Evolutionary conservation across 371 early-diverging fungal species (phyloP), one percentile per base, ranked within the genome.

Genomic region (Haplosporangium sp.): DNA sequence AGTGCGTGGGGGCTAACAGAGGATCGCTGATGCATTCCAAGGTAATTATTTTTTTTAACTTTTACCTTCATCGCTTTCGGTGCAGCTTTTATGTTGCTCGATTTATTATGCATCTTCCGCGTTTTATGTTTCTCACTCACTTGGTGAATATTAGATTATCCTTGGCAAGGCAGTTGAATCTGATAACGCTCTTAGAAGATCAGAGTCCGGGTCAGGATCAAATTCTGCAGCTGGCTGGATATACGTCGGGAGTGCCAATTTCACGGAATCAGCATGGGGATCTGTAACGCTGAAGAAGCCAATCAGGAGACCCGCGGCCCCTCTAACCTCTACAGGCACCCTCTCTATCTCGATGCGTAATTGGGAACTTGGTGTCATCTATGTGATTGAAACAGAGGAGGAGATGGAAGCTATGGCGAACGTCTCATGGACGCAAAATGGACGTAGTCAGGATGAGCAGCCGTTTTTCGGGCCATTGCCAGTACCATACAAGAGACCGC

Each of bases 191-290:
- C 56, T 5, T 47, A 45, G 40, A 36, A 41, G 9, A 11, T n/a
- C 0, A 16, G 14, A 21, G 5, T 18, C 2, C 29, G 21, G 16
- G 1, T 29, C 58, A 37, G 42, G 43, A 12, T 20, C 56, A 46
- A 13, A 21, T 11, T 20, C n/a, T n/a, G n/a, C 47, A 1, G 70
- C 67, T 4, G 76, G 76, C 12, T 75, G 76, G 76, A 43, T 75
- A 37, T 75, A 75, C 46, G 62, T 75, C 23, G 76, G 76, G 55
- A 66, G 66, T 23, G 70, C 76, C 6, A 77, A 77, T 29, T 77
- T 71, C 36, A 60, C 79, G 45, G 79, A 77, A 41, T 77, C 79
- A 4, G 79, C 72, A 29, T 77, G 79, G 79, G 79, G 79, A 1
- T 57, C 43, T 0, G 48, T 71, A 37, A 5, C 47, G 11, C 59